A percentile compares a stretch with the other conserved stretches of the same genome.
These are phyloP conservation scores for Euphrasia confusa DNA, from an alignment of 257 asterid species.

Conservation along the genomic window DNA sequence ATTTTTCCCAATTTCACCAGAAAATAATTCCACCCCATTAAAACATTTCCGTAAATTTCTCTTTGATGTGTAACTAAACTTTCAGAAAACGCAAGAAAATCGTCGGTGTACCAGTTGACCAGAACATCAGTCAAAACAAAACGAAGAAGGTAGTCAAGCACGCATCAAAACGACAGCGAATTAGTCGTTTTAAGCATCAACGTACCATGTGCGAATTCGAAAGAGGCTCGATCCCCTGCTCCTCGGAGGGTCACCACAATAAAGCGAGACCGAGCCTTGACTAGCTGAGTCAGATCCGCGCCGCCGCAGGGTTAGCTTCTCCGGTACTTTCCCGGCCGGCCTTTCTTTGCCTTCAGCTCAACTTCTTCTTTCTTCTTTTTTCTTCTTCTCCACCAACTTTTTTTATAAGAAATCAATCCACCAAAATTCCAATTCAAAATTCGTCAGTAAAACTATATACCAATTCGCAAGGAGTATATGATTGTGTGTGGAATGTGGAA, in stretches of 20 bases:
- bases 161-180: background rate
- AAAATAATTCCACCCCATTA: background rate
- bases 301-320: background rate
- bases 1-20: background rate
- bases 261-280: background rate
- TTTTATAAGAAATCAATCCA: no score
- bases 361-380: no score
- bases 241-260: background rate
- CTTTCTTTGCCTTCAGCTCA: no score
- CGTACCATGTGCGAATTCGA: background rate
- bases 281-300: background rate
- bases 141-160: background rate
- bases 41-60: background rate
- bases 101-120: background rate
- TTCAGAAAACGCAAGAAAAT: background rate
- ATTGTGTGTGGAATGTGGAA: no score
- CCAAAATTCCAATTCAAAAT: no score
- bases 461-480: no score
- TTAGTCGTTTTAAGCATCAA: background rate
- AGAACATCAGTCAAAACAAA: background rate
- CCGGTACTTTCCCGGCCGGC: background rate
- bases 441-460: no score
- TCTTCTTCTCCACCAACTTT: no score
- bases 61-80: background rate
- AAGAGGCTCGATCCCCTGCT: background rate